phyloP scores from a whole-genome alignment of 2,329 filamentous ascomycete genomes.

The Aspergillus sp. region DNA sequence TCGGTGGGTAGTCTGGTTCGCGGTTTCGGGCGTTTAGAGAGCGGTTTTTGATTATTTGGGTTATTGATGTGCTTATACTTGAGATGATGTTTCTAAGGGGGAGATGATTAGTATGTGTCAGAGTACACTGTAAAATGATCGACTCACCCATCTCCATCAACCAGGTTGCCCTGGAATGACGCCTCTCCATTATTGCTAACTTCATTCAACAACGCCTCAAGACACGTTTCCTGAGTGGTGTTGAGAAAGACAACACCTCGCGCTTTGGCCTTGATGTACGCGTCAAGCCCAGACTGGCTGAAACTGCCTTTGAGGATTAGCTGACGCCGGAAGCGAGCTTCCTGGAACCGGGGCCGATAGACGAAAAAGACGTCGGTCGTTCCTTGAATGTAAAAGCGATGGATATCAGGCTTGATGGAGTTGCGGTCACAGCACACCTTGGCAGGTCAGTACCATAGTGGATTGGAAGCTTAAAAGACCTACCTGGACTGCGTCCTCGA shows the following conservation, averaged over 20 bases:
- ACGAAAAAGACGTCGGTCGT: background rate
- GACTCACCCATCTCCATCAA: background rate
- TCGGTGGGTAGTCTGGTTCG: constrained; percentile 39
- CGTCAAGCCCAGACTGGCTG: background rate
- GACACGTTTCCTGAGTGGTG: background rate
- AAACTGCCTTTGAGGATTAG: constrained; percentile 3
- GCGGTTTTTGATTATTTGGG: constrained; percentile 29
- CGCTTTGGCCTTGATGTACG: background rate
- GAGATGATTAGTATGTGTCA: background rate
- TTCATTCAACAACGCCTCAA: background rate
- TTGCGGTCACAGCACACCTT: background rate
- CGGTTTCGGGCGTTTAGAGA: constrained; percentile 44
- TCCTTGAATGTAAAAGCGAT: constrained; percentile 5
- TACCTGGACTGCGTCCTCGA: constrained; percentile 11
- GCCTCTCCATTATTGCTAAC: background rate
- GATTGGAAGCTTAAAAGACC: background rate
- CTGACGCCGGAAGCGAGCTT: constrained; percentile 5
- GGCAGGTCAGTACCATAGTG: background rate
- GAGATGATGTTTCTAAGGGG: background rate
- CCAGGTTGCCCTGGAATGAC: background rate
- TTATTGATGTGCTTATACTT: background rate
- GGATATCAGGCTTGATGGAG: constrained; percentile 2
- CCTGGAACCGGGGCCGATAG: constrained; percentile 2
- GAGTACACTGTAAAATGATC: background rate
- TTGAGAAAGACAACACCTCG: background rate